phyloP scores from a whole-genome alignment of 2,329 filamentous ascomycete species.

The Verticillium nonalfalfae region DNA sequence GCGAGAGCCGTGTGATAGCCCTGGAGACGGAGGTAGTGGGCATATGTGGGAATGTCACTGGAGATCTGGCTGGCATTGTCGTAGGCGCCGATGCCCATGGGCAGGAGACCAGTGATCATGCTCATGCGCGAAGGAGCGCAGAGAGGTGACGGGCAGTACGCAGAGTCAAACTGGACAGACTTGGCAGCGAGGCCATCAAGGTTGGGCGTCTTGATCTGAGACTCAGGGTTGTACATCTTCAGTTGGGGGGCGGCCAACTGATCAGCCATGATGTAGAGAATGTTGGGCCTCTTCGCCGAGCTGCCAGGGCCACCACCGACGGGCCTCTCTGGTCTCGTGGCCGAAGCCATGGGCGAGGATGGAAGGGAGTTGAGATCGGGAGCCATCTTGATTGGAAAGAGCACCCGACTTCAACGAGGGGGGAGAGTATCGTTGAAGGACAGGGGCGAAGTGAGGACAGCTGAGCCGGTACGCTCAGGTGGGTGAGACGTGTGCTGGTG shows the following conservation, averaged over 20 bases:
- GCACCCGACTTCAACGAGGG: background rate
- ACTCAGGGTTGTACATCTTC: conserved; percentile 84
- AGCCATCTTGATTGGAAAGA: conserved; percentile 44
- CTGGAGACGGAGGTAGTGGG: conserved; percentile 78
- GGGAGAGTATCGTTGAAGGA: background rate
- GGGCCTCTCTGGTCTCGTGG: conserved; percentile 6
- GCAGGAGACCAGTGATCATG: conserved; percentile 87
- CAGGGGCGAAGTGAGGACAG: background rate
- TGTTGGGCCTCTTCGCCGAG: conserved; percentile 29
- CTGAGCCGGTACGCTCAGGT: background rate
- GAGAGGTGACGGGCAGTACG: conserved; percentile 89
- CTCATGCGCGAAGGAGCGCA: conserved; percentile 91
- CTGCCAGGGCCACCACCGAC: conserved; percentile 9
- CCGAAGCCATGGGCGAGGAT: conserved; percentile 36
- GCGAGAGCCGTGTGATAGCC: conserved; percentile 88
- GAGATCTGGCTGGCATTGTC: conserved; percentile 85
- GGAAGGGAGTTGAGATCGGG: conserved; percentile 70
- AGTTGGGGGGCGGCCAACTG: conserved; percentile 86
- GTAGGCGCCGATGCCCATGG: conserved; percentile 85
- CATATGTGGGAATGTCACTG: conserved; percentile 83
- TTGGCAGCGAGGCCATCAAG: conserved; percentile 75
- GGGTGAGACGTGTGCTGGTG: too few species aligned
- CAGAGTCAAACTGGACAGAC: conserved; percentile 86
- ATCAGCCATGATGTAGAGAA: conserved; percentile 88
- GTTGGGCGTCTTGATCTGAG: conserved; percentile 88